Evolutionary conservation across 257 asterid species (phyloP), one percentile per base, ranked within the genome.

Genomic region (Ophiorrhiza pumila): DNA sequence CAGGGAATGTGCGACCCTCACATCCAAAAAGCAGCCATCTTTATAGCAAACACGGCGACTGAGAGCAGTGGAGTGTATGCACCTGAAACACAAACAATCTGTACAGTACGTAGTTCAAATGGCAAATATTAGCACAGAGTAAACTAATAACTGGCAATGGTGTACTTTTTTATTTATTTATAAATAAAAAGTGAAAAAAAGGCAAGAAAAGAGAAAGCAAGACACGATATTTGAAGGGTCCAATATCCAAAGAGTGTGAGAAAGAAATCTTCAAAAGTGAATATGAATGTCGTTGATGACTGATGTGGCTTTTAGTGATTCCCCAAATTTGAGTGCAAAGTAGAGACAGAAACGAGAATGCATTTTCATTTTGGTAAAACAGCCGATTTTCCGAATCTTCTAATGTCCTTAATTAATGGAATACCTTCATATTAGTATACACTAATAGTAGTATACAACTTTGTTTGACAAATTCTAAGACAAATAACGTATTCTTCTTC

Each of bases 1-100:
- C 64, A 63, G 67, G 65, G 52, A 66, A 62, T 17, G 34, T 61
- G 57, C 27, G 56, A 13, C 53, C 46, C 29, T 22, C 43, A 69
- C 35, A 25, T 18, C 32, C 23, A 53, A 68, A 77, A 71, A 65
- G 15, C 63, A 6, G 3, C 11, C 62, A 65, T 35, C 68, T 75
- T 73, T 79, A 76, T 56, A 37, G 81, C 77, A 69, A 71, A 82
- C 15, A 76, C 41, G 35, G 58, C 74, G 71, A 79, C 77, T 64
- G 81, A 69, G 61, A 64, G n/a, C n/a, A n/a, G 80, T 49, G 79
- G 84, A 72, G 76, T 32, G 32, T 45, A 37, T 71, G 78, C 37
- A 68, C 69, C 81, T 60, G 85, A 68, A 77, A 71, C 74, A 72
- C 50, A 71, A 71, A 72, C 87, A 78, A 83, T n/a, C 34, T 53